Base-by-base conservation (phyloP, 1,284 basidiomycete species). In the Pholiota adiposa region DNA sequence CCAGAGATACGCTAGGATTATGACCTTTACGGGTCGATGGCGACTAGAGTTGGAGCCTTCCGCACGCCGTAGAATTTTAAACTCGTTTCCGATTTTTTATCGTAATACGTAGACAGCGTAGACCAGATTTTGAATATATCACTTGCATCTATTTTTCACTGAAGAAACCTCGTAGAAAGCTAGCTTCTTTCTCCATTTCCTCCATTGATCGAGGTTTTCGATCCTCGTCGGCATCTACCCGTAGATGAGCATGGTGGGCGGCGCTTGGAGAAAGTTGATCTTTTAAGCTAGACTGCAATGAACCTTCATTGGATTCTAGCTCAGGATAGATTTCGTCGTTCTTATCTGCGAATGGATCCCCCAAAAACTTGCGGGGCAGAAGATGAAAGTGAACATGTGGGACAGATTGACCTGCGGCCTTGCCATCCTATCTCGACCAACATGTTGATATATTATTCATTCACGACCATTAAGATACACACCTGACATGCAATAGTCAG, bases 361-460 rank as follows among this genome's bases (percentile, higher is more conserved):
- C 87, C 50, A 83, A 80, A 23, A 80, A 74, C 67, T 87, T 87
- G 2, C 95, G 85, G 21, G 95, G 95, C 9, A 97, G 77, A 29
- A 97, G 76, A 70, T 97, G 95, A 64, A 97, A 90, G 72, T 97
- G 95, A 21, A 97, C 92, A 69, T 97, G 95, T 0, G 94, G 89
- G 14, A 96, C 87, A 4, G 87, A 88, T 77, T 97, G 95, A 0
- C 94, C 80, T 9, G 94, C 92, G 6, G 89, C 89, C 58, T 81
- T 83, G 5, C 95, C 94, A 70, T 97, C 95, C 92, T 97, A 67
- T n/a, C n/a, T n/a, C n/a, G n/a, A 27, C 27, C 21, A 23, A n/a
- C 23, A 23, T 46, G 38, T n/a, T n/a, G n/a, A n/a, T n/a, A n/a
- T n/a, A n/a, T n/a, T n/a, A n/a, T n/a, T n/a, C n/a, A n/a, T n/a